Conservation (phyloP, 2,329 filamentous ascomycete genomes). For the Botrytis deweyae region DNA sequence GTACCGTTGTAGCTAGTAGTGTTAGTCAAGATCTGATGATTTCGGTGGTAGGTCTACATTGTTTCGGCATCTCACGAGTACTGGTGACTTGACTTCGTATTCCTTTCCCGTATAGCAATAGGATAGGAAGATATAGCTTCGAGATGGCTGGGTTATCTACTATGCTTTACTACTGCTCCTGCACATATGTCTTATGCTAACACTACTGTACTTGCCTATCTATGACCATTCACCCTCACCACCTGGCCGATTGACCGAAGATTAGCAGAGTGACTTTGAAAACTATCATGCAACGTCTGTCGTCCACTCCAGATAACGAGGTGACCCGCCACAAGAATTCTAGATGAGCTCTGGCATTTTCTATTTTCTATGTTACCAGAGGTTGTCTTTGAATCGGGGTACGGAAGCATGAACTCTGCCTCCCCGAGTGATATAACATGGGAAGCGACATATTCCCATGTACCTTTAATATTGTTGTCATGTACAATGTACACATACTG, state of each 20-base stretch:
- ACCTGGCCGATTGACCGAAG: conserved; percentile 2
- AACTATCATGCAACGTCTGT: neutral
- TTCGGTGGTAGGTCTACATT: neutral
- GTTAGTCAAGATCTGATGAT: neutral
- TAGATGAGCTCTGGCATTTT: conserved; percentile 16
- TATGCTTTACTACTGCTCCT: neutral
- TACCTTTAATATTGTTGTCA: conserved; percentile 19
- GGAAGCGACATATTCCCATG: conserved; percentile 20
- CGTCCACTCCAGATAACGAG: conserved; percentile 16
- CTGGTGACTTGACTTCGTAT: neutral
- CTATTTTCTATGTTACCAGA: conserved; percentile 4
- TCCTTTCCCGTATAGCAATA: neutral
- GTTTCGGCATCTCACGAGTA: neutral
- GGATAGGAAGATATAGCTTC: neutral
- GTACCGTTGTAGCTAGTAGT: neutral
- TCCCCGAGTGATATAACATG: conserved; percentile 33
- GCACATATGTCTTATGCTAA: neutral
- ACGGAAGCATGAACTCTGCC: conserved; percentile 33
- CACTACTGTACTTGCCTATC: neutral
- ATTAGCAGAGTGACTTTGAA: conserved; percentile 3
- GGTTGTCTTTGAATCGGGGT: conserved; percentile 29
- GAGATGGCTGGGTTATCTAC: neutral
- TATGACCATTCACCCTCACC: neutral
- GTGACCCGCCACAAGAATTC: conserved; percentile 19
- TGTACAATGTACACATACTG: conserved; percentile 27